Conservation (phyloP, 2,329 filamentous ascomycete genomes). For the Sordariomycetes sp. region DNA sequence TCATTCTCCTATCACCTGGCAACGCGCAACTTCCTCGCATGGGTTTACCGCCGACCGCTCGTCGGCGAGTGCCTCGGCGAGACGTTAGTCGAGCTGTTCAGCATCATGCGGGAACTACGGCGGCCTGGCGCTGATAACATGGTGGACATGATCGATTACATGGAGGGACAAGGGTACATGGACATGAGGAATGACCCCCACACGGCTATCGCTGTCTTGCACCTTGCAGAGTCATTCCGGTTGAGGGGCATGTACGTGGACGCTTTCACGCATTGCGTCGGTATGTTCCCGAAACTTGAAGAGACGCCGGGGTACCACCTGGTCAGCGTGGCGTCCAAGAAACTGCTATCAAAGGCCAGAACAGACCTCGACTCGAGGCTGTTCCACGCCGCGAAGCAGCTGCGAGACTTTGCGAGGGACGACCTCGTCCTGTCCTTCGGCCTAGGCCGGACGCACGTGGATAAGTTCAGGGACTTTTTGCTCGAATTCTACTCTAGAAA, state of each 20-base stretch:
- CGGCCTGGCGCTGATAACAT: conserved; percentile 39
- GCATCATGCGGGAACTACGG: conserved; percentile 51
- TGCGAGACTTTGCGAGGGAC: conserved; percentile 57
- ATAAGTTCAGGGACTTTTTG: conserved; percentile 59
- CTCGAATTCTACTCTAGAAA: conserved; percentile 52
- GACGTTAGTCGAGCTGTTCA: conserved; percentile 50
- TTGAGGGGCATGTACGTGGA: conserved; percentile 55
- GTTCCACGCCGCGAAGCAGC: conserved; percentile 37
- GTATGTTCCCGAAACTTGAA: conserved; percentile 54
- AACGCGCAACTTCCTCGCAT: conserved; percentile 66
- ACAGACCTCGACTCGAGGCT: conserved; percentile 54
- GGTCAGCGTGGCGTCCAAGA: conserved; percentile 38
- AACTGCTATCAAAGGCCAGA: conserved; percentile 49
- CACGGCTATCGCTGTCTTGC: conserved; percentile 54
- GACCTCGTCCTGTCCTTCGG: conserved; percentile 58
- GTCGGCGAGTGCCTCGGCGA: conserved; percentile 54
- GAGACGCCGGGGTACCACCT: conserved; percentile 48
- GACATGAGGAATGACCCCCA: conserved; percentile 51
- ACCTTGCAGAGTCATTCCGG: conserved; percentile 53
- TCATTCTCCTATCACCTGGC: conserved; percentile 51
- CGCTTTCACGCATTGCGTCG: conserved; percentile 65
- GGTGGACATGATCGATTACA: conserved; percentile 48
- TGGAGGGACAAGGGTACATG: conserved; percentile 57
- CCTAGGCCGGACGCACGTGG: conserved; percentile 53
- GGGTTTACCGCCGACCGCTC: conserved; percentile 49